A percentile compares a stretch with the other conserved stretches of the same genome.
phyloP scores from a whole-genome alignment of 1,139 yeast genomes.

The Sugiyamaella xylanicola region DNA sequence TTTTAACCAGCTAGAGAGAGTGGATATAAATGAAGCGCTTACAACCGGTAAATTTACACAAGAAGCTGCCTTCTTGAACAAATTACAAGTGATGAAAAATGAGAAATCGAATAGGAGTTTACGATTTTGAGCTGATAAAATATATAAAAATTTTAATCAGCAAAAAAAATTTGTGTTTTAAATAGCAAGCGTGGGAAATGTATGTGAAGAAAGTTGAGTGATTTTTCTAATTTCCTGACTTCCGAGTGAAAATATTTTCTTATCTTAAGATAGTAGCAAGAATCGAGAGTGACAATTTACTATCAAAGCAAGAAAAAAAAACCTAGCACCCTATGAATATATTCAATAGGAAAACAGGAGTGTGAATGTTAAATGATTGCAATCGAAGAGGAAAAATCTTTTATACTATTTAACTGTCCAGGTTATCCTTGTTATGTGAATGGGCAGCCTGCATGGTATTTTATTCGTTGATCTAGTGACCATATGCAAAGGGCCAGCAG shows the following conservation, averaged over 20 bases:
- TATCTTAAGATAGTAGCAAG: background rate
- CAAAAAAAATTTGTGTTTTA: background rate
- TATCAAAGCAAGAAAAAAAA: background rate
- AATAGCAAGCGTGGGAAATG: background rate
- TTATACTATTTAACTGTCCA: background rate
- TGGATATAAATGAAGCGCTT: background rate
- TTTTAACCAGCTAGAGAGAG: background rate
- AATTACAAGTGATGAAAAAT: background rate
- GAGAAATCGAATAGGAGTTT: background rate
- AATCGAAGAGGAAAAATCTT: background rate
- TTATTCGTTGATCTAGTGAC: conserved; percentile 1
- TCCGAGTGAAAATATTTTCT: background rate
- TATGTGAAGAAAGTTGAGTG: background rate
- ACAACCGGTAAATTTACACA: background rate
- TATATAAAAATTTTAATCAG: background rate
- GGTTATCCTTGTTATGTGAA: background rate
- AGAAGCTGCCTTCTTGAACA: background rate
- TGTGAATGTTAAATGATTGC: background rate
- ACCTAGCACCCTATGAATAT: background rate
- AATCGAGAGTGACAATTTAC: background rate
- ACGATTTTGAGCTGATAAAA: background rate
- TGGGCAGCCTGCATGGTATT: background rate
- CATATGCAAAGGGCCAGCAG: background rate
- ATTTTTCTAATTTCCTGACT: no score
- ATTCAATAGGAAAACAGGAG: background rate